A percentile compares a stretch with the other conserved stretches of the same genome.
phyloP scores from a whole-genome alignment of 1,284 basidiomycete genomes.

The Ganoderma lucidum region DNA sequence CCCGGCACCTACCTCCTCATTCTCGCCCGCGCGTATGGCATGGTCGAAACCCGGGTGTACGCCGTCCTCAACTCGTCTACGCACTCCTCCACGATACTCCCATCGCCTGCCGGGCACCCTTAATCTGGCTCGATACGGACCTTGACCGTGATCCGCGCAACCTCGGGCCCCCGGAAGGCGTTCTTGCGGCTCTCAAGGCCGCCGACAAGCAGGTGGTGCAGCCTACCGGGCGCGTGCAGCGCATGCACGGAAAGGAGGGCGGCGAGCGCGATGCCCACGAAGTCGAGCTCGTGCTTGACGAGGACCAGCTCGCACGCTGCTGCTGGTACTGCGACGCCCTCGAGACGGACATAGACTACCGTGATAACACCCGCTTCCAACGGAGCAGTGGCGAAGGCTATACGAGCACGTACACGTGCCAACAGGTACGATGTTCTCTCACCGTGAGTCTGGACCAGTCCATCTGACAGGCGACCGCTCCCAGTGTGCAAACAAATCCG shows the following conservation, averaged over 20 bases:
- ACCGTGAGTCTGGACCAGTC: neutral
- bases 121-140: constrained; percentile 15
- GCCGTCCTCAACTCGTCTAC: constrained; percentile 7
- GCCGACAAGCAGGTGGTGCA: constrained; percentile 1
- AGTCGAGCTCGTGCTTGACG: constrained; percentile 6
- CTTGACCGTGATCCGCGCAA: constrained; percentile 9
- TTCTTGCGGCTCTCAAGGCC: constrained; percentile 3
- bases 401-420: constrained; percentile 10
- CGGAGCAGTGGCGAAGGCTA: constrained; percentile 1
- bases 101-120: constrained; percentile 4
- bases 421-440: neutral
- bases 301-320: constrained; percentile 13
- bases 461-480: neutral
- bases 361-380: neutral
- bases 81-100: neutral
- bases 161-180: neutral
- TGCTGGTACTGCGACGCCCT: constrained; percentile 9
- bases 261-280: constrained; percentile 13
- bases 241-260: constrained; percentile 4
- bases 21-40: constrained; percentile 9
- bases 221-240: constrained; percentile 6
- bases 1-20: constrained; percentile 8
- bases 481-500: constrained; percentile 2
- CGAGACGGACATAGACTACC: constrained; percentile 1
- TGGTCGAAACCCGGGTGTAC: neutral